Evolutionary conservation across 2,329 filamentous ascomycete species (phyloP).

Genomic region (Colletotrichum godetiae): DNA sequence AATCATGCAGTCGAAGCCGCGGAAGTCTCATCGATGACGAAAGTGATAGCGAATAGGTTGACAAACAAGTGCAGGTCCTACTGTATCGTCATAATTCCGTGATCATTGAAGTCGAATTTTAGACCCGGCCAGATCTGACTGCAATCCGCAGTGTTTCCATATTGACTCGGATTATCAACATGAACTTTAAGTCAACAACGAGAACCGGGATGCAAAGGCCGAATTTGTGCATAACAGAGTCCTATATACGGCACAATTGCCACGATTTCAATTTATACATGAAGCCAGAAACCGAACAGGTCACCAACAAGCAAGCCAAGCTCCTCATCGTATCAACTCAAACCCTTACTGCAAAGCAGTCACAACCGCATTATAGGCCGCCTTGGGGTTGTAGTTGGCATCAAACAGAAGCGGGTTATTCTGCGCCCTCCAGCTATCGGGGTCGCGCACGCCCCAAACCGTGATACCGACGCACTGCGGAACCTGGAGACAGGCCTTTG

Average conservation of each 20-base stretch:
- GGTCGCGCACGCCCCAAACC: slow-evolving; percentile 67
- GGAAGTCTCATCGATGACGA: no score
- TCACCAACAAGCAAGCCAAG: neutral
- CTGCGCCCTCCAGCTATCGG: slow-evolving; percentile 62
- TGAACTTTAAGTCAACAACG: no score
- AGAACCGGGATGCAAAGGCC: no score
- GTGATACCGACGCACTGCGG: slow-evolving; percentile 74
- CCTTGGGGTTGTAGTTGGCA: slow-evolving; percentile 61
- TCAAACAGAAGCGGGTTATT: slow-evolving; percentile 66
- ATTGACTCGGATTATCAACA: no score
- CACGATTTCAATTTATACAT: neutral
- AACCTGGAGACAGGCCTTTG: slow-evolving; percentile 68
- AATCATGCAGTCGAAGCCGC: no score
- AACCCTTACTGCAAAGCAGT: slow-evolving; percentile 42
- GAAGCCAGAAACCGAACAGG: neutral
- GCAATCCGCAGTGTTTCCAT: no score
- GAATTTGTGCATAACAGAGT: neutral
- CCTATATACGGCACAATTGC: neutral
- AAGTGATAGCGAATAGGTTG: no score
- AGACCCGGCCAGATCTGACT: no score
- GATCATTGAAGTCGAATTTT: no score
- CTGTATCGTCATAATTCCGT: no score
- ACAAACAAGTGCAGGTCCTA: no score
- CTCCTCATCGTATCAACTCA: neutral
- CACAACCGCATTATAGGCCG: slow-evolving; percentile 60